Conservation (phyloP, 2,329 filamentous ascomycete genomes). For the Coniochaeta sp. region DNA sequence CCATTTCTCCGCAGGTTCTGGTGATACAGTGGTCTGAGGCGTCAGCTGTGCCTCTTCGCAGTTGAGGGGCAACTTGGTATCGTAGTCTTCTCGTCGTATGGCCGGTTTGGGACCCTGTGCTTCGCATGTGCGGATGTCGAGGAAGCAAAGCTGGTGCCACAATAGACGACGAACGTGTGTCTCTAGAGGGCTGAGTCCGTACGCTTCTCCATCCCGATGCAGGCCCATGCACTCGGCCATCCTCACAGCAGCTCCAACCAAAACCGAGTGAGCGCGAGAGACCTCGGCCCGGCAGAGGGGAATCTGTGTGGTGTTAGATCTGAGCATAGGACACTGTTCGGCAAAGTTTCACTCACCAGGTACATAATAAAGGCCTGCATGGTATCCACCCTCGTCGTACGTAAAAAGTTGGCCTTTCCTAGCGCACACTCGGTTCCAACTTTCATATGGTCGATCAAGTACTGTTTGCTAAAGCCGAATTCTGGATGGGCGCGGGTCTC, state of each 20-base stretch:
- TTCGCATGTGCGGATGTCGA: conserved; percentile 69
- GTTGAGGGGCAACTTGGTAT: conserved; percentile 65
- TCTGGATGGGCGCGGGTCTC: conserved; percentile 42
- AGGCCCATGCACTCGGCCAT: conserved; percentile 73
- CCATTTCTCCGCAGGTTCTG: conserved; percentile 45
- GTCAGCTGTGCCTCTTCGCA: conserved; percentile 59
- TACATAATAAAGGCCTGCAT: conserved; percentile 74
- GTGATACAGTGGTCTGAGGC: conserved; percentile 24
- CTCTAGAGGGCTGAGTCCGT: conserved; percentile 59
- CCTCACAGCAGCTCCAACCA: conserved; percentile 64
- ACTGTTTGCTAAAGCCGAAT: conserved; percentile 45
- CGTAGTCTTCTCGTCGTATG: conserved; percentile 68
- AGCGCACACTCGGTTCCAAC: conserved; percentile 61
- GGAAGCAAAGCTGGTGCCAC: conserved; percentile 72
- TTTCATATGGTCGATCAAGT: conserved; percentile 55
- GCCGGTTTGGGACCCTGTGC: conserved; percentile 64
- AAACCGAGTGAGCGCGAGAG: conserved; percentile 64
- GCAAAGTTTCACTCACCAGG: conserved; percentile 41
- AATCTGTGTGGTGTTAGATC: conserved; percentile 37
- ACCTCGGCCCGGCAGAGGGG: conserved; percentile 65
- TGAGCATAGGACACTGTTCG: background rate
- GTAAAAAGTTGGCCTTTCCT: conserved; percentile 61
- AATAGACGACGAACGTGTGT: conserved; percentile 64
- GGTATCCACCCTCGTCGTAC: conserved; percentile 64
- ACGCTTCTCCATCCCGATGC: conserved; percentile 61